Conservation (phyloP, 2,329 filamentous ascomycete species). For the Didymella arachidicola region DNA sequence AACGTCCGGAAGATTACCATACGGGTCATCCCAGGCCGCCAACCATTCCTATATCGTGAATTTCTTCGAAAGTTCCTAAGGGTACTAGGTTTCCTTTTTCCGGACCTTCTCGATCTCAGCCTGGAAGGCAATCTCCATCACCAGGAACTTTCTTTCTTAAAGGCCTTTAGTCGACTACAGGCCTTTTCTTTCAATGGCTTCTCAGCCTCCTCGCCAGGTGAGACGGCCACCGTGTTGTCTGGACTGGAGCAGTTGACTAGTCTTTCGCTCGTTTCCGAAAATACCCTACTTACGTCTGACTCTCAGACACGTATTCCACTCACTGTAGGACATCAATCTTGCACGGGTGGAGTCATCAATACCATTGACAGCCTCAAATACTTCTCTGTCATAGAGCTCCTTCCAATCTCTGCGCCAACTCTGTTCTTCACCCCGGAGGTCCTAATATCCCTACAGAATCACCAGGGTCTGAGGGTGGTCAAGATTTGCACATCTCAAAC, state of each 20-base stretch:
- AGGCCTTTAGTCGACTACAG: slow-evolving; percentile 22
- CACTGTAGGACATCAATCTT: slow-evolving; percentile 26
- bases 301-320: slow-evolving; percentile 20
- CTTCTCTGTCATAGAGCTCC: slow-evolving; percentile 31
- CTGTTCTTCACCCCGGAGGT: slow-evolving; percentile 35
- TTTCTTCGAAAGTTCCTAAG: slow-evolving; percentile 32
- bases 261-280: slow-evolving; percentile 35
- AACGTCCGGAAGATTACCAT: slow-evolving; percentile 35
- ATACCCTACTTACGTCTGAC: slow-evolving; percentile 21
- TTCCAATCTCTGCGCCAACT: slow-evolving; percentile 14
- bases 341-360: slow-evolving; percentile 27
- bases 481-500: slow-evolving; percentile 28
- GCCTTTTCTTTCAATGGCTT: slow-evolving; percentile 42
- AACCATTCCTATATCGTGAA: slow-evolving; percentile 39
- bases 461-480: slow-evolving; percentile 26
- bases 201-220: slow-evolving; percentile 26
- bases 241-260: slow-evolving; percentile 27
- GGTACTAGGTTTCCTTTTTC: slow-evolving; percentile 25
- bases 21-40: slow-evolving; percentile 23
- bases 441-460: slow-evolving; percentile 29
- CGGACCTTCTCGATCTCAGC: slow-evolving; percentile 28
- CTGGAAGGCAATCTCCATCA: slow-evolving; percentile 39
- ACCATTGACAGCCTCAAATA: slow-evolving; percentile 28
- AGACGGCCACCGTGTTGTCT: slow-evolving; percentile 33
- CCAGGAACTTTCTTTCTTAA: slow-evolving; percentile 32